Percentiles rank a stretch among this genome's conserved stretches.
Conservation (phyloP, 345 rosid species). For the Firmiana major region DNA sequence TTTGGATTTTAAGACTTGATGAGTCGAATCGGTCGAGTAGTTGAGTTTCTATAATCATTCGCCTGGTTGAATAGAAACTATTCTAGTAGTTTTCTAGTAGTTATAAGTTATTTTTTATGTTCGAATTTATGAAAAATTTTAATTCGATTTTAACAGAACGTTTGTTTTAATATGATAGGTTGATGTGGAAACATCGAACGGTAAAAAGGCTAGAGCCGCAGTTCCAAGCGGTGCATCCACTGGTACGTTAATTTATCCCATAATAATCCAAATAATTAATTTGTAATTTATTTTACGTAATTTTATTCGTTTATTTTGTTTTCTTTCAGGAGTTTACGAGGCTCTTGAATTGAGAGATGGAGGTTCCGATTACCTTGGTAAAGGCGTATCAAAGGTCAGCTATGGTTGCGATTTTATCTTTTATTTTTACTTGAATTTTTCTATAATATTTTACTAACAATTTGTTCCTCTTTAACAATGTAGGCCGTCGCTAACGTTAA, state of each 20-base stretch:
- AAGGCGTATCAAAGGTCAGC: constrained; percentile 84
- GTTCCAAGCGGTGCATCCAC: constrained; percentile 99
- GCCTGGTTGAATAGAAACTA: background rate
- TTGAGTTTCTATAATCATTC: background rate
- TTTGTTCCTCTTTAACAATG: background rate
- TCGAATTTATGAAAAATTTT: no score
- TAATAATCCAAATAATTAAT: background rate
- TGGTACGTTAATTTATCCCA: constrained; percentile 38
- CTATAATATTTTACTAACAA: background rate
- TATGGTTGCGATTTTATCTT: background rate
- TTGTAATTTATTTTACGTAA: background rate
- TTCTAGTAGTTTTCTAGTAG: background rate
- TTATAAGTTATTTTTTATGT: background rate
- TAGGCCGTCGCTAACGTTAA: constrained; percentile 89
- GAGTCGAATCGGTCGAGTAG: background rate
- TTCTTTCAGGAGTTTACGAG: constrained; percentile 69
- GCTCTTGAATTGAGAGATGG: constrained; percentile 97
- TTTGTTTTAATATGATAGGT: constrained; percentile 34
- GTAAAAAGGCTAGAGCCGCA: constrained; percentile 64
- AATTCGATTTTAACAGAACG: background rate
- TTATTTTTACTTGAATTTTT: background rate
- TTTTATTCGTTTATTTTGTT: background rate
- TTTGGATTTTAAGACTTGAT: background rate
- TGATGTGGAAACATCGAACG: constrained; percentile 57
- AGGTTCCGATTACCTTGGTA: constrained; percentile 92